These are phyloP conservation scores for Shiraia sp. DNA, from an alignment of 2,329 filamentous ascomycete genomes.

Conservation along the genomic window DNA sequence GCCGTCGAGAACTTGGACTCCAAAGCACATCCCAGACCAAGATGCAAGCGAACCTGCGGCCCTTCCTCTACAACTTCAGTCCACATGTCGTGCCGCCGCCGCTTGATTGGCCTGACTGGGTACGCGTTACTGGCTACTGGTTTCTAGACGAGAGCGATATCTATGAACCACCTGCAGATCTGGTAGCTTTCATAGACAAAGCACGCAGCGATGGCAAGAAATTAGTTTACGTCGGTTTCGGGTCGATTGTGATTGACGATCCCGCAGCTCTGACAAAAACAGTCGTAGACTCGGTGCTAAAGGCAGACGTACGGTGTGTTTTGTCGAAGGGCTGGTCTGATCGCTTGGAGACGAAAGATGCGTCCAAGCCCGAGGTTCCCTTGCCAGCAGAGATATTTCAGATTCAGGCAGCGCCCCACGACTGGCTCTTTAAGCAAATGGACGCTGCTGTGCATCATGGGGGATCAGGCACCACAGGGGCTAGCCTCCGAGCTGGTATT, in stretches of 20 bases:
- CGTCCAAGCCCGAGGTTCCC: constrained; percentile 65
- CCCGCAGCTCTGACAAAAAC: constrained; percentile 85
- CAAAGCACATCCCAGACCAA: constrained; percentile 83
- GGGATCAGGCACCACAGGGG: constrained; percentile 91
- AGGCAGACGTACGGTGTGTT: constrained; percentile 92
- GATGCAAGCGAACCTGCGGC: constrained; percentile 96
- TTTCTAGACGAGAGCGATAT: constrained; percentile 77
- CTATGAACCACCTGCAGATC: constrained; percentile 75
- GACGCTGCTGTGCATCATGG: constrained; percentile 95
- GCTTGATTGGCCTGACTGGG: constrained; percentile 96
- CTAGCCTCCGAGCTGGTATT: constrained; percentile 84
- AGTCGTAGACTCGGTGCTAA: constrained; percentile 88
- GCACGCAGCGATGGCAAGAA: constrained; percentile 84
- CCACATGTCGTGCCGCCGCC: constrained; percentile 92
- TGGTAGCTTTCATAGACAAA: constrained; percentile 79
- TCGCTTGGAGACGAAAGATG: constrained; percentile 64
- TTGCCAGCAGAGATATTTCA: constrained; percentile 80
- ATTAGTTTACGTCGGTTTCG: constrained; percentile 95
- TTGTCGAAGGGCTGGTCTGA: constrained; percentile 98
- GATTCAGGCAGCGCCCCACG: constrained; percentile 90
- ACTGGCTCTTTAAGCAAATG: constrained; percentile 94
- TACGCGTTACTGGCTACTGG: constrained; percentile 97
- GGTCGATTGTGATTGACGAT: constrained; percentile 91
- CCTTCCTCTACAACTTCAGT: constrained; percentile 97
- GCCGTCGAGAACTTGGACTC: constrained; percentile 76